Base-by-base conservation (phyloP, 2,329 filamentous ascomycete genomes). In the Diaporthe destruens region DNA sequence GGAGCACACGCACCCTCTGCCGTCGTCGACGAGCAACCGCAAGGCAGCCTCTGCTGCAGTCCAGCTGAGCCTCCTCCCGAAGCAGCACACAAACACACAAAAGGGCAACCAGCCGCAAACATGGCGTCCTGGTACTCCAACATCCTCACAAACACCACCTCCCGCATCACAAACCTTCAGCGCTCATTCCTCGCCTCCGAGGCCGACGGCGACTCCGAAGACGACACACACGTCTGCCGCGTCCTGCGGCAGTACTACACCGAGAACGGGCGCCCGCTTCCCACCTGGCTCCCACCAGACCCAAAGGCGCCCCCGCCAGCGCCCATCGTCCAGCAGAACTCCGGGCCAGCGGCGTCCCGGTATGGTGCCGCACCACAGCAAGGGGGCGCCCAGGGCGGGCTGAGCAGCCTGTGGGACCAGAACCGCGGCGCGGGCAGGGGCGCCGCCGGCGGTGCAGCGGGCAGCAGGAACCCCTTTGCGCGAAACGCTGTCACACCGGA, bases 141-240 rank as follows among this genome's bases (percentile, higher is more conserved):
- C 80, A 87, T 92, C 79, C 84, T 92, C 79, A 90, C 88, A 76
- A 90, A 88, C 75, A 91, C 90, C 53, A 89, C 90, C 71, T 90
- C 90, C 59, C 88, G 90, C 78, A 89, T 92, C 80, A 89, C 88
- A 76, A 88, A 89, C 77, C 90, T 95, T 75, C 71, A 72, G 34
- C 72, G 72, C 18, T 65, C 61, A 16, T 65, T 74, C 51, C 89
- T 93, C 70, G 84, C 87, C 76, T 85, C 86, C 80, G 91, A 93
- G 76, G 85, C 87, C 77, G 91, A 92, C 81, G 91, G 92, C 82
- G 91, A 93, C 80, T 92, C 90, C 75, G 89, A 97, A 83, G 95
- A 98, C 84, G 94, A 97, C 84, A 97, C 95, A 3, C 95, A 98
- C 85, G 93, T 98, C 79, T 97, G 94, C 83, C 94, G 96, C 78